Base-by-base conservation (phyloP, 352 stramenopile genomes). In the Phytopythium chamaehyphon region DNA sequence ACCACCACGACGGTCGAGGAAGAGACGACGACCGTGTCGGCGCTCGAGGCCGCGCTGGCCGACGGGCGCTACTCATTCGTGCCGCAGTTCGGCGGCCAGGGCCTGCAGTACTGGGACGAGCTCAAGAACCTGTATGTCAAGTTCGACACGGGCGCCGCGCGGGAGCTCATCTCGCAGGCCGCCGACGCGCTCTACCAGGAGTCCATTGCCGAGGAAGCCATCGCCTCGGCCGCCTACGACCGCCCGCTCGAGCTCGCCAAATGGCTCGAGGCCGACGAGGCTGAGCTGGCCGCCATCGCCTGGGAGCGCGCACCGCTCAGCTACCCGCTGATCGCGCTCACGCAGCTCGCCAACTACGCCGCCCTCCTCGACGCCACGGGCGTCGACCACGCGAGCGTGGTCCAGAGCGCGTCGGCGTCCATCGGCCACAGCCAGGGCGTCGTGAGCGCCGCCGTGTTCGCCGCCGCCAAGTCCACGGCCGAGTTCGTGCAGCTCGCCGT, bases 361-460 rank as follows among this genome's bases (percentile, higher is more conserved):
- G 64, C 70, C 3, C 86, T 90, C 57, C 65, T 93, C 26, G 59
- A 88, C 28, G 60, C 59, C 3, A 56, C 76, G 1, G 57, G 60
- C 11, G 62, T 85, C 36, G 68, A 48, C 21, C 86, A 94, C 44
- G 76, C 89, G 48, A 73, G 66, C 16, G 51, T 90, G 18, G 24
- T 92, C 18, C 60, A 67, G 39, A 67, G 58, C 47, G 58, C 81
- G 10, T 33, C 63, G 14, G 73, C 62, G 0, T 69, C 73, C 0
- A 51, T 91, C 2, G 84, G 86, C 39, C 76, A 89, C 70, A 93
- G 82, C 55, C 86, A 96, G 54, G 86, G 86, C 28, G 64, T 95
- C 12, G 75, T 90, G 18, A 83, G 71, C 36, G 82, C 83, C 14
- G 75, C 75, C 11, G 57, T 93, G 21, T 81, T 93, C 47, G 69